These are phyloP conservation scores for Rhododendron ovatum DNA, from an alignment of 148 eudicot genomes.

Conservation along the genomic window DNA sequence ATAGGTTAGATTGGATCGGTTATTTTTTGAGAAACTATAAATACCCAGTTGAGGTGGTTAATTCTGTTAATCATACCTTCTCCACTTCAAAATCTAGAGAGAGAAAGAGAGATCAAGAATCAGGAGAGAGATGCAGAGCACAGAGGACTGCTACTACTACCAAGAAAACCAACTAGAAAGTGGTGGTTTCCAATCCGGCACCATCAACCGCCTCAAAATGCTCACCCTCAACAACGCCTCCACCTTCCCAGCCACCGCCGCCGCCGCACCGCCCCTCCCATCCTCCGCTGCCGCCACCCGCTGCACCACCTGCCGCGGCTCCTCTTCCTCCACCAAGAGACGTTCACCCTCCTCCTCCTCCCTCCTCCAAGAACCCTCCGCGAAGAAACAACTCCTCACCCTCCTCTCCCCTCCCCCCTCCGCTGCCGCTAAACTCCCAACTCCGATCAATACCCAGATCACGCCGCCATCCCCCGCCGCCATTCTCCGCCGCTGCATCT, in stretches of 20 bases:
- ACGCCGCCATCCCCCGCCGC: background rate
- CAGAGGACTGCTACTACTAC: background rate
- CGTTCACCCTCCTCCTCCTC: background rate
- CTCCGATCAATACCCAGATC: background rate
- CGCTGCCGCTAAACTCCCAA: background rate
- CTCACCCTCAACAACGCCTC: constrained; percentile 2
- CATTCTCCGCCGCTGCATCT: constrained; percentile 12
- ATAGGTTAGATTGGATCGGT: too few relatives aligned
- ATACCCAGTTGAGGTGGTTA: background rate
- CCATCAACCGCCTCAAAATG: constrained; percentile 3
- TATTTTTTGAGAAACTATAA: background rate
- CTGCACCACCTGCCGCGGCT: background rate
- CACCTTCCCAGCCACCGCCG: background rate
- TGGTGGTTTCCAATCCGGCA: background rate
- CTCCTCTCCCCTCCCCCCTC: background rate
- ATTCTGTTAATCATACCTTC: background rate
- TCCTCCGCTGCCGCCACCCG: background rate
- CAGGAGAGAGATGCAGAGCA: background rate
- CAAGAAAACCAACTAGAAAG: background rate
- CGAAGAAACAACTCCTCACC: constrained; percentile 13
- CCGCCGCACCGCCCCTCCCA: background rate
- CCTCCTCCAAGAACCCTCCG: constrained; percentile 5
- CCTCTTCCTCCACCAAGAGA: constrained; percentile 3
- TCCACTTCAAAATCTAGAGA: background rate
- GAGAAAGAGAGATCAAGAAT: background rate